Conservation (phyloP, 768 basidiomycete genomes). For the Termitomyces sp. region DNA sequence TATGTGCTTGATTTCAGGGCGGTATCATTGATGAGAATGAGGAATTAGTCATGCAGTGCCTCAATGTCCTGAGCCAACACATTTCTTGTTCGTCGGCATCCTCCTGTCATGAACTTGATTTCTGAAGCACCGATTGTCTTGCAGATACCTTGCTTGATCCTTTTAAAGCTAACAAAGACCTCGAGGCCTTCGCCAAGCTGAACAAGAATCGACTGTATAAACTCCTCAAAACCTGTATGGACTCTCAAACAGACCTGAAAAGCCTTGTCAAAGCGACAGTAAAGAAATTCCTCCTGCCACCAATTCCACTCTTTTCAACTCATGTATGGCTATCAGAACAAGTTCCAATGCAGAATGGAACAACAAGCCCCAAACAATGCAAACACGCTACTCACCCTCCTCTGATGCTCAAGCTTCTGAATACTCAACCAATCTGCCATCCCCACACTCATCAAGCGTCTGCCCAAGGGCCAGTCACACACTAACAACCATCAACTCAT, state of each 20-base stretch:
- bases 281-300: not conserved
- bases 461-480: conserved; percentile 47
- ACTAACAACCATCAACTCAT: conserved; percentile 44
- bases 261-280: conserved; percentile 77
- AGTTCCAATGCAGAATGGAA: conserved; percentile 76
- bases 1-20: conserved; percentile 49
- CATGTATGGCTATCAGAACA: conserved; percentile 46
- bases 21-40: conserved; percentile 88
- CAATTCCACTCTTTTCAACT: not conserved
- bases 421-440: conserved; percentile 86
- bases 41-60: conserved; percentile 51
- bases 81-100: conserved; percentile 53
- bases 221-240: conserved; percentile 76
- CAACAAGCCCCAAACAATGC: conserved; percentile 60
- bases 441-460: conserved; percentile 71
- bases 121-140: conserved; percentile 2
- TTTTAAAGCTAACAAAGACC: conserved; percentile 72
- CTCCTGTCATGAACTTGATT: not conserved
- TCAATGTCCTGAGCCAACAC: conserved; percentile 54
- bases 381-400: conserved; percentile 66
- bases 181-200: conserved; percentile 78
- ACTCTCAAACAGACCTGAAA: conserved; percentile 82
- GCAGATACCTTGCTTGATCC: conserved; percentile 64
- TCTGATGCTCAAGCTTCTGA: conserved; percentile 69
- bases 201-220: conserved; percentile 89